Conservation (phyloP, 208 protist species). For the Crithidia sp. region DNA sequence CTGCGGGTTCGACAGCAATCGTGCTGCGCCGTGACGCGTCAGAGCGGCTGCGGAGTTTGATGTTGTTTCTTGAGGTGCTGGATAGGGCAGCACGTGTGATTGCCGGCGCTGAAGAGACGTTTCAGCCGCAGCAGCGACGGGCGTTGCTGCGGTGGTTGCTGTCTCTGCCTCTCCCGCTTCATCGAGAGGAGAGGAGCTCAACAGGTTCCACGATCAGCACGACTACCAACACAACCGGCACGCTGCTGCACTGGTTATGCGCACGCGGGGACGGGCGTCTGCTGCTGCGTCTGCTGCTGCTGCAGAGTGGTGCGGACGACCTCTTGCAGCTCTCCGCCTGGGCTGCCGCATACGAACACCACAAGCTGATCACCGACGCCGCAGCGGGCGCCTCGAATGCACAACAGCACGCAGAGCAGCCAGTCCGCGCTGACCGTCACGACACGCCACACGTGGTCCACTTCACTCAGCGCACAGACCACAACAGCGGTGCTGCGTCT, state of each 20-base stretch:
- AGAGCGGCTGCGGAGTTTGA: neutral
- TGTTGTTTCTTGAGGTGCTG: neutral
- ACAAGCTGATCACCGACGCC: no score
- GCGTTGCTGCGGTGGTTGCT: conserved; percentile 5
- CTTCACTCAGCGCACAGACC: neutral
- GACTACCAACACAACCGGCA: neutral
- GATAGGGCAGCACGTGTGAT: no score
- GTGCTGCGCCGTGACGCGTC: neutral
- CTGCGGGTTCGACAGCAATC: neutral
- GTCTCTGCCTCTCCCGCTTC: neutral
- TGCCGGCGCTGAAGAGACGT: neutral
- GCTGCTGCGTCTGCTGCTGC: conserved; percentile 14
- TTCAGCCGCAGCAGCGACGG: neutral
- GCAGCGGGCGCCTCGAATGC: no score
- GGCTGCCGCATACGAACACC: no score
- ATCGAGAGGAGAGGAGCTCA: no score
- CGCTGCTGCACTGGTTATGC: conserved; percentile 24
- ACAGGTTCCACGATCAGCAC: no score
- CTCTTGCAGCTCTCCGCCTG: neutral
- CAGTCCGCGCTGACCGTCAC: neutral
- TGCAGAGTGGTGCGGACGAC: neutral
- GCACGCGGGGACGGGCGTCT: conserved; percentile 11
- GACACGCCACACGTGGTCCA: conserved; percentile 11
- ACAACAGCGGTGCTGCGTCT: neutral
- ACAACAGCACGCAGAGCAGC: no score